Evolutionary conservation across 805 yeast species (phyloP).

Genomic region (Yarrowia divulgata): DNA sequence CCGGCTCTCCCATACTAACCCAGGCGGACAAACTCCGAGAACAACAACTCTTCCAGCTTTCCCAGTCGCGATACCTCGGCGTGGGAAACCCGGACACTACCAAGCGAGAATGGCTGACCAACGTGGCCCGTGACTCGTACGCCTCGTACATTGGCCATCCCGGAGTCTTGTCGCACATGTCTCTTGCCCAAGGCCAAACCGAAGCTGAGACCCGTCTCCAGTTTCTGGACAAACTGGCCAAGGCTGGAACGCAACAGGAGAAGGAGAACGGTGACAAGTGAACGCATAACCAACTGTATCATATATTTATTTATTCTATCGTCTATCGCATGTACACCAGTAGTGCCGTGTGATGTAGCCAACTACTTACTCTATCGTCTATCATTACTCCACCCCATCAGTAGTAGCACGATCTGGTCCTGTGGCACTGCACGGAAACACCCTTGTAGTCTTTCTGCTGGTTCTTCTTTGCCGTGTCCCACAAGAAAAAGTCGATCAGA

Average conservation of each 20-base stretch:
- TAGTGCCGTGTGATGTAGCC: too few species aligned
- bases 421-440: conserved; percentile 49
- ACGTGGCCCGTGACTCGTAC: conserved; percentile 71
- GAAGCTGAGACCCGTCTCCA: conserved; percentile 18
- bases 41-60: conserved; percentile 61
- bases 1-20: conserved; percentile 9
- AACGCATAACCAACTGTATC: too few species aligned
- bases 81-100: conserved; percentile 78
- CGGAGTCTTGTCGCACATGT: conserved; percentile 24
- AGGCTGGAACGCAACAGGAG: background rate
- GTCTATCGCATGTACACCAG: too few species aligned
- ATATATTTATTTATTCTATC: too few species aligned
- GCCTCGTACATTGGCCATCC: conserved; percentile 60
- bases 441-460: conserved; percentile 45
- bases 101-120: conserved; percentile 70
- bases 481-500: conserved; percentile 54
- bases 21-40: conserved; percentile 72
- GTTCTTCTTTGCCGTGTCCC: conserved; percentile 55
- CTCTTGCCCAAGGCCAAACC: conserved; percentile 14
- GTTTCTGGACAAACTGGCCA: conserved; percentile 26
- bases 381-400: conserved; percentile 32
- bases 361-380: too few species aligned
- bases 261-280: background rate
- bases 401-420: conserved; percentile 53
- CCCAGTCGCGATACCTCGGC: conserved; percentile 71